Conservation (phyloP, 2,329 filamentous ascomycete genomes). For the Shiraia sp. region DNA sequence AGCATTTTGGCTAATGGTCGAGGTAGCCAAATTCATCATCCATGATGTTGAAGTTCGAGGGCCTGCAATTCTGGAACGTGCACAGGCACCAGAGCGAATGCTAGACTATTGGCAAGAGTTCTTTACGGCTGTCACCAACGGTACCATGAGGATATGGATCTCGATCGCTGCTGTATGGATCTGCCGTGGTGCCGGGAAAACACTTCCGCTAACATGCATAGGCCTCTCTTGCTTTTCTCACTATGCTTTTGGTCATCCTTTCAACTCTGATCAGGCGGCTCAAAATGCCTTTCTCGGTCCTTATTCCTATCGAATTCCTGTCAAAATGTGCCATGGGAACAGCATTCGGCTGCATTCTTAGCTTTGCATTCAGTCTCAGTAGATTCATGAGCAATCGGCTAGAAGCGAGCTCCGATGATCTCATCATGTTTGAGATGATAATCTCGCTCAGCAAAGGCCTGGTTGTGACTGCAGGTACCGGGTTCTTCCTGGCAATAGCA, state of each 20-base stretch:
- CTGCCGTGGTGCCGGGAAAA: not conserved
- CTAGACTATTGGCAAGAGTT: slow-evolving; percentile 23
- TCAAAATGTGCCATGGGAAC: slow-evolving; percentile 26
- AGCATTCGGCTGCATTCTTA: slow-evolving; percentile 27
- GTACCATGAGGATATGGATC: slow-evolving; percentile 26
- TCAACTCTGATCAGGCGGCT: slow-evolving; percentile 17
- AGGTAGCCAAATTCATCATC: slow-evolving; percentile 19
- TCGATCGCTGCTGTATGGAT: slow-evolving; percentile 29
- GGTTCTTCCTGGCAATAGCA: slow-evolving; percentile 17
- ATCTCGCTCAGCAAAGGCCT: slow-evolving; percentile 25
- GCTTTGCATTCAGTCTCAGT: slow-evolving; percentile 19
- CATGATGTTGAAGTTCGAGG: slow-evolving; percentile 28
- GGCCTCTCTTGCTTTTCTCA: slow-evolving; percentile 25
- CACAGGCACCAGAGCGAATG: slow-evolving; percentile 7
- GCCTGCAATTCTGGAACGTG: slow-evolving; percentile 12
- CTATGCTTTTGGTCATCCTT: slow-evolving; percentile 18
- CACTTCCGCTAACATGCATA: slow-evolving; percentile 12
- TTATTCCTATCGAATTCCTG: slow-evolving; percentile 26
- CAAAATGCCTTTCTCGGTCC: slow-evolving; percentile 19
- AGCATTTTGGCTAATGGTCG: not conserved
- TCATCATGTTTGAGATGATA: slow-evolving; percentile 23
- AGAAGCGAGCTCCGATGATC: slow-evolving; percentile 17
- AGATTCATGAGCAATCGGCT: slow-evolving; percentile 12
- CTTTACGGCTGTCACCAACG: slow-evolving; percentile 15
- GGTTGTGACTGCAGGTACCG: slow-evolving; percentile 20